phyloP scores from a whole-genome alignment of 169 alveolate species.

The Cryptosporidium xiaoi region DNA sequence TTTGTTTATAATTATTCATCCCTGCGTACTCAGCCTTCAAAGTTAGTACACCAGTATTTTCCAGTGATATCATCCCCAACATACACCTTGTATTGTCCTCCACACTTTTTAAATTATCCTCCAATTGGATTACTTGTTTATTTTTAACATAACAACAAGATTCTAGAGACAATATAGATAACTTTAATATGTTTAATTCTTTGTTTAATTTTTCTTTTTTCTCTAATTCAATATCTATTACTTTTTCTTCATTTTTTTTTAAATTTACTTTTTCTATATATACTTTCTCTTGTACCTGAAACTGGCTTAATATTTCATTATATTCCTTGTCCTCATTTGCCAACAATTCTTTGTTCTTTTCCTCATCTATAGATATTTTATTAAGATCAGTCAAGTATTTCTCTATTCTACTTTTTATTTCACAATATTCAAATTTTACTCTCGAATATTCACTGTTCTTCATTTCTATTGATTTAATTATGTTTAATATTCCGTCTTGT shows the following conservation, averaged over 20 bases:
- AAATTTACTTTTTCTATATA: background rate
- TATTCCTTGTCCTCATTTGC: background rate
- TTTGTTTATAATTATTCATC: slow-evolving; percentile 20
- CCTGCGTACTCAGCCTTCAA: slow-evolving; percentile 21
- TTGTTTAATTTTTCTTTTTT: slow-evolving; percentile 26
- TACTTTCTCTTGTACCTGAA: background rate
- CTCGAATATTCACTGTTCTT: too few relatives aligned
- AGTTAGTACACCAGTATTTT: slow-evolving; percentile 37
- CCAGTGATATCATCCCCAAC: slow-evolving; percentile 49
- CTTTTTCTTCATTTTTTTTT: slow-evolving; percentile 1
- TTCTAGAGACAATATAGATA: slow-evolving; percentile 24
- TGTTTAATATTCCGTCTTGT: too few relatives aligned
- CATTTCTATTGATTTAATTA: too few relatives aligned
- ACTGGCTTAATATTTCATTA: background rate
- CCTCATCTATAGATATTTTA: background rate
- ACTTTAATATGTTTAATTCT: slow-evolving; percentile 4
- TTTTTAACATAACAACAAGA: slow-evolving; percentile 27
- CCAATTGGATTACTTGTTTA: slow-evolving; percentile 1
- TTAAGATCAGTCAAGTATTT: too few relatives aligned
- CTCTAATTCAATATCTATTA: background rate
- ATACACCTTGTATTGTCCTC: slow-evolving; percentile 61
- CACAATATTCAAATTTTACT: too few relatives aligned
- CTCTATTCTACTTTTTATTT: too few relatives aligned
- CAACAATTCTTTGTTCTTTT: background rate
- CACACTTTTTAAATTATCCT: slow-evolving; percentile 25